Conservation (phyloP, 139 green algal genomes). For the Closterium sp. region DNA sequence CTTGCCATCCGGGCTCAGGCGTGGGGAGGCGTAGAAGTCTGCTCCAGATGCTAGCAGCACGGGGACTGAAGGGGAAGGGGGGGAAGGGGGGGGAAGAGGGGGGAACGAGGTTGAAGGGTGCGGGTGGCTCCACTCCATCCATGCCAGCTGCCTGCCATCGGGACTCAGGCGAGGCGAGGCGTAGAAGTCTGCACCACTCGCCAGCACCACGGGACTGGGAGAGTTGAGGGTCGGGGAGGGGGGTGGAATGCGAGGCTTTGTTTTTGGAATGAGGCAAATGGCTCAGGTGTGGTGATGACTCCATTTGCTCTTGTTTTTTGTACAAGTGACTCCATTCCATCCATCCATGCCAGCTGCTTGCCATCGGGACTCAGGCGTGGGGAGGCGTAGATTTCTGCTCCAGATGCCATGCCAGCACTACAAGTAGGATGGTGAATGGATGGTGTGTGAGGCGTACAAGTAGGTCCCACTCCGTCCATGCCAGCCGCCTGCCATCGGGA, state of each 20-base stretch:
- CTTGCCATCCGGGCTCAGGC: constrained; percentile 59
- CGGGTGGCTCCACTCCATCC: constrained; percentile 27
- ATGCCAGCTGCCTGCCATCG: constrained; percentile 66
- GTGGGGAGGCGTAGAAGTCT: constrained; percentile 72
- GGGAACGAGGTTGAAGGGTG: no score
- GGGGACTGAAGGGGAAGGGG: background rate
- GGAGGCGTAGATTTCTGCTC: no score
- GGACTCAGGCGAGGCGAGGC: constrained; percentile 56
- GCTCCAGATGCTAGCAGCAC: constrained; percentile 50
- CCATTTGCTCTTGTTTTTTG: no score
- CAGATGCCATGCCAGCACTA: no score
- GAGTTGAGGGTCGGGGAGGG: no score
- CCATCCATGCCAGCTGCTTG: background rate
- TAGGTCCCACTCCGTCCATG: constrained; percentile 53
- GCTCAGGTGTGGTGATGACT: no score
- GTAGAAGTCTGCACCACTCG: constrained; percentile 68
- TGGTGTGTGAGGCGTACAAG: no score
- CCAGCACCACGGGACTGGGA: constrained; percentile 34
- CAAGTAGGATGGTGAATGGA: no score
- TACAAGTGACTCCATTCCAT: no score
- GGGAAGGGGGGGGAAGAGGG: background rate
- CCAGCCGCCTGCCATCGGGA: constrained; percentile 63
- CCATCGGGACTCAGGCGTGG: no score
- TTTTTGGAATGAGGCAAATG: no score
- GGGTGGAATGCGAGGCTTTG: no score